phyloP scores from a whole-genome alignment of 1,139 yeast species.

The Candida dubliniensis region DNA sequence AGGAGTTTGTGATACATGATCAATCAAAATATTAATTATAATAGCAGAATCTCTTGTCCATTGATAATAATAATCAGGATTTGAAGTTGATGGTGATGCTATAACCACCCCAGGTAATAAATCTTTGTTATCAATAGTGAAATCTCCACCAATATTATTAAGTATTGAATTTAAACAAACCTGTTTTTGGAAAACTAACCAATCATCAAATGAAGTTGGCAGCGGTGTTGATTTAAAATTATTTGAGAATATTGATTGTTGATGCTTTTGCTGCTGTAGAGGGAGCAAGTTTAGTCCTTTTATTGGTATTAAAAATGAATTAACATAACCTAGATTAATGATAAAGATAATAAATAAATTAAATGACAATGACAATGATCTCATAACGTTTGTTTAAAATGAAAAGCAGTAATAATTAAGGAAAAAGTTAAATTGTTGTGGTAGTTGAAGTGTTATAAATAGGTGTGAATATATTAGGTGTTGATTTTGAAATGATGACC shows the following conservation, averaged over 20 bases:
- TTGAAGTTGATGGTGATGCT: conserved; percentile 72
- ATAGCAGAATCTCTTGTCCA: conserved; percentile 93
- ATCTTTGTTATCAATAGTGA: conserved; percentile 21
- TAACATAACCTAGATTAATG: background rate
- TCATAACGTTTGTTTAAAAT: background rate
- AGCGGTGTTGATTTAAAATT: background rate
- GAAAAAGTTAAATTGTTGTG: too few relatives aligned
- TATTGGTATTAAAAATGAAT: background rate
- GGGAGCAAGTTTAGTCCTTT: background rate
- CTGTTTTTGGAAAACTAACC: conserved; percentile 55
- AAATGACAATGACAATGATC: background rate
- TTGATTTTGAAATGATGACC: background rate
- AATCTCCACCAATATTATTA: conserved; percentile 53
- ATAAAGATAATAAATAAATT: background rate
- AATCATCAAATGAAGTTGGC: conserved; percentile 42
- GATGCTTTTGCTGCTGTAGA: background rate
- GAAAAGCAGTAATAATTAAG: background rate
- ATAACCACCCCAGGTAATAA: conserved; percentile 65
- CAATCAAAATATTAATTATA: conserved; percentile 67
- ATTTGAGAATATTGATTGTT: background rate
- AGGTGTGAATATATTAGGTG: too few relatives aligned
- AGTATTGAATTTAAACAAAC: conserved; percentile 56
- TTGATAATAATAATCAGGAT: conserved; percentile 82
- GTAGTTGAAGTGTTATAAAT: too few relatives aligned
- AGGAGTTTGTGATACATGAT: conserved; percentile 16